Evolutionary conservation across 2,329 filamentous ascomycete species (phyloP).

Genomic region (Ophiostoma montium): DNA sequence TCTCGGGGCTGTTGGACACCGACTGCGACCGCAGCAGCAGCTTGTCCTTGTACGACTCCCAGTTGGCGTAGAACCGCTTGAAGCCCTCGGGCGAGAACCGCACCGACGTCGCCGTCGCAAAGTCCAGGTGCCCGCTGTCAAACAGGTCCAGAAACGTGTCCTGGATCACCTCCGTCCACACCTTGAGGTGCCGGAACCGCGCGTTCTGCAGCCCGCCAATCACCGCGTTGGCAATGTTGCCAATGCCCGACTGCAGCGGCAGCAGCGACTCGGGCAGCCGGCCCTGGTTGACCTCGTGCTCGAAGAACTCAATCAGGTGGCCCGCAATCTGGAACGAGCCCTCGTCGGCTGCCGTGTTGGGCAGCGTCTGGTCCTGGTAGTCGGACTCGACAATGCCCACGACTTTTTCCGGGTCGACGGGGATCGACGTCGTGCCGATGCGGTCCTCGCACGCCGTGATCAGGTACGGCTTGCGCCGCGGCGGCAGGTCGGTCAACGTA

Average conservation of each 20-base stretch:
- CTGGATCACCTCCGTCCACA: slow-evolving; percentile 89
- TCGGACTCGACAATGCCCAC: slow-evolving; percentile 75
- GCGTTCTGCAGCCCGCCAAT: slow-evolving; percentile 69
- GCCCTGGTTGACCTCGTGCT: slow-evolving; percentile 70
- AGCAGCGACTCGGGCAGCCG: slow-evolving; percentile 59
- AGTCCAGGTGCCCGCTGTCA: slow-evolving; percentile 75
- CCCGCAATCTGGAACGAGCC: slow-evolving; percentile 57
- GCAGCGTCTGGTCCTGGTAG: slow-evolving; percentile 61
- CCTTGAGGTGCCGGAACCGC: slow-evolving; percentile 75
- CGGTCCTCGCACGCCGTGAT: slow-evolving; percentile 77
- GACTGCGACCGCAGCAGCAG: slow-evolving; percentile 77
- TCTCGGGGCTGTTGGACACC: slow-evolving; percentile 80
- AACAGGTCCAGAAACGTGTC: slow-evolving; percentile 89
- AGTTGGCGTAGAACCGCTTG: slow-evolving; percentile 78
- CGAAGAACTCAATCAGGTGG: slow-evolving; percentile 69
- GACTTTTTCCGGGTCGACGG: slow-evolving; percentile 68
- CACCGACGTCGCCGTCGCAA: slow-evolving; percentile 78
- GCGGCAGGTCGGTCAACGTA: slow-evolving; percentile 74
- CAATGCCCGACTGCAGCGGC: slow-evolving; percentile 57
- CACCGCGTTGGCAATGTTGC: slow-evolving; percentile 87
- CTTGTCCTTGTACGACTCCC: slow-evolving; percentile 67
- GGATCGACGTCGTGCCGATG: slow-evolving; percentile 70
- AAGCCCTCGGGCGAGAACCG: slow-evolving; percentile 86
- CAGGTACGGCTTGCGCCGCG: slow-evolving; percentile 68
- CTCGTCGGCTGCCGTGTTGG: slow-evolving; percentile 65